Evolutionary conservation across 768 basidiomycete species (phyloP), one percentile per base, ranked within the genome.

Genomic region (Pleurotus sapidus): DNA sequence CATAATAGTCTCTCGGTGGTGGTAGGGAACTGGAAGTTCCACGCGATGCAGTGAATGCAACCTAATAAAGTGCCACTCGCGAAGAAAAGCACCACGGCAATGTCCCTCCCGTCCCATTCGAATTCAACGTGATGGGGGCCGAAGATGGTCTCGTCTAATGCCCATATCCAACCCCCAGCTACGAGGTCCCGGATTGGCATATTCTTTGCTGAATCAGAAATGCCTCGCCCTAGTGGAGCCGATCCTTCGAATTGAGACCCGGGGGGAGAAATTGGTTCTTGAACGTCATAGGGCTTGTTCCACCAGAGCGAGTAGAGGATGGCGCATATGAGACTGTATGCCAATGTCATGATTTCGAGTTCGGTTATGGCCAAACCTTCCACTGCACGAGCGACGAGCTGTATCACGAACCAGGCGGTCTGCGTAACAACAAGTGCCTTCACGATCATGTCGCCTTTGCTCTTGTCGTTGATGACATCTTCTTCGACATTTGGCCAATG

Each of bases 281-380:
- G 60, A 0, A 77, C 69, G 54, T 72, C 68, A 11, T 70, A 64
- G 1, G 76, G 77, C 61, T 78, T 78, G 25, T 67, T 38, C 74
- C 71, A 76, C 76, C 77, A 77, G 1, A 72, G 46, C 0, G 49
- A 27, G 57, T 73, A 76, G 8, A 64, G 68, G 8, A 66, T 56
- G 12, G 65, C 59, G 27, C 67, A 74, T 20, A 75, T 59, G 4
- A 65, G 42, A 3, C 67, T 68, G 49, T 71, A 72, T 0, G 68
- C 73, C 18, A 75, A 23, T 1, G 76, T 77, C 4, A 68, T 59
- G 15, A 75, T 58, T 57, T 77, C 74, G 8, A 77, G 64, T 27
- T 72, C 66, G 7, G 72, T 73, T 12, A 73, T 46, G 2, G 69
- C 62, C 14, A 77, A 62, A 12, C 55, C 38, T 23, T 68, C 49